phyloP scores from a whole-genome alignment of 106 monocot species.

The Agapanthus africanus region DNA sequence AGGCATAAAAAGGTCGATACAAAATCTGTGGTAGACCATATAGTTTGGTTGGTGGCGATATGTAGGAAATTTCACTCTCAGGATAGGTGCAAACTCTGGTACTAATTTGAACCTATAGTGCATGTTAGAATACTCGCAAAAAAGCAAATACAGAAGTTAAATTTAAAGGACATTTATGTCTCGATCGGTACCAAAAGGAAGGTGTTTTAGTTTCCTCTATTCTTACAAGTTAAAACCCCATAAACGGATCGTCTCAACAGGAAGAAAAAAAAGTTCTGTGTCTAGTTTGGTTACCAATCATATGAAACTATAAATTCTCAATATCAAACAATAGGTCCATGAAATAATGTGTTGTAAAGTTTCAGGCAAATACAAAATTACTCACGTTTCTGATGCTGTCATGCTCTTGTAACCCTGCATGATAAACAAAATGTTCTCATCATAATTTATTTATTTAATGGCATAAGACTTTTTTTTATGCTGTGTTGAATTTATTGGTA shows the following conservation, averaged over 20 bases:
- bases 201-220: too few relatives aligned
- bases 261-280: not conserved
- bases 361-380: not conserved
- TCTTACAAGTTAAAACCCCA: too few relatives aligned
- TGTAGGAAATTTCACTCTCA: not conserved
- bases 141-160: not conserved
- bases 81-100: not conserved
- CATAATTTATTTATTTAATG: not conserved
- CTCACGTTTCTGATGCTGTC: slow-evolving; percentile 79
- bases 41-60: not conserved
- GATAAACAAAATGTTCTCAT: slow-evolving; percentile 17
- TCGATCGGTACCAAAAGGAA: too few relatives aligned
- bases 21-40: not conserved
- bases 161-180: too few relatives aligned
- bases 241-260: not conserved
- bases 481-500: not conserved
- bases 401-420: slow-evolving; percentile 79
- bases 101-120: not conserved
- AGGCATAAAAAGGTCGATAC: not conserved
- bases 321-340: not conserved
- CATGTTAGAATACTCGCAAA: not conserved
- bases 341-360: not conserved
- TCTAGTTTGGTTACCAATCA: not conserved
- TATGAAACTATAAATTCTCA: not conserved
- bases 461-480: not conserved